These are phyloP conservation scores for Aspergillus diversus DNA, from an alignment of 495 filamentous ascomycete genomes.

Conservation along the genomic window DNA sequence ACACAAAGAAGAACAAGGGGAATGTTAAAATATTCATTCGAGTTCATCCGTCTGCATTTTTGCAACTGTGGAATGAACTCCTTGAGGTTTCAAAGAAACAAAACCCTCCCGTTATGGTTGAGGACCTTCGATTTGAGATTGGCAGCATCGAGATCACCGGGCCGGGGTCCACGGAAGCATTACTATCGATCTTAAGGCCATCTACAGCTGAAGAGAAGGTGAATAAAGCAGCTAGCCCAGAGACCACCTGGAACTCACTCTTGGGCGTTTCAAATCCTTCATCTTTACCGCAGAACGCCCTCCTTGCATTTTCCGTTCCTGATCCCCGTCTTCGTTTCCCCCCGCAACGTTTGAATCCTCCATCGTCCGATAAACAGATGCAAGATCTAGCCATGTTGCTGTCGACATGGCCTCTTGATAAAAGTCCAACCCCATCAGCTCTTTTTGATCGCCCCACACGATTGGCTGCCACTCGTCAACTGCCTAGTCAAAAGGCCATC, in stretches of 20 bases:
- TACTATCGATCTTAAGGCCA: slow-evolving; percentile 73
- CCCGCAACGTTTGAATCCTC: slow-evolving; percentile 42
- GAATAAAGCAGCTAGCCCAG: slow-evolving; percentile 44
- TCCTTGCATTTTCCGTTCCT: slow-evolving; percentile 71
- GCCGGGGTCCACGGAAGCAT: slow-evolving; percentile 78
- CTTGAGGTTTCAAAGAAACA: slow-evolving; percentile 69
- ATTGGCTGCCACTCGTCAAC: slow-evolving; percentile 58
- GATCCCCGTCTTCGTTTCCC: slow-evolving; percentile 86
- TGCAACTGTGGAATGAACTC: slow-evolving; percentile 81
- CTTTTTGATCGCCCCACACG: slow-evolving; percentile 74
- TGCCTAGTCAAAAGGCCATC: slow-evolving; percentile 83
- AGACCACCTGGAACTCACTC: slow-evolving; percentile 64
- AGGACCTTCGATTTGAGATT: slow-evolving; percentile 91
- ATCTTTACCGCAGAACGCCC: slow-evolving; percentile 69
- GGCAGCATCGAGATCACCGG: slow-evolving; percentile 91
- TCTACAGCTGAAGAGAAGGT: slow-evolving; percentile 34
- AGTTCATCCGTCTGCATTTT: slow-evolving; percentile 86
- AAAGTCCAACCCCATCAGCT: slow-evolving; percentile 50
- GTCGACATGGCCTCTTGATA: slow-evolving; percentile 72
- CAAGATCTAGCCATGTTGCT: slow-evolving; percentile 60
- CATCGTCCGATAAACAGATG: slow-evolving; percentile 41
- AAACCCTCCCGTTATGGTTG: slow-evolving; percentile 72
- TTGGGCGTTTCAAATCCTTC: slow-evolving; percentile 73
- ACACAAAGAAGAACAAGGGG: slow-evolving; percentile 37
- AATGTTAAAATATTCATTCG: slow-evolving; percentile 71